Evolutionary conservation across 1,284 basidiomycete species (phyloP), one percentile per base, ranked within the genome.

Genomic region (Puccinia horiana): DNA sequence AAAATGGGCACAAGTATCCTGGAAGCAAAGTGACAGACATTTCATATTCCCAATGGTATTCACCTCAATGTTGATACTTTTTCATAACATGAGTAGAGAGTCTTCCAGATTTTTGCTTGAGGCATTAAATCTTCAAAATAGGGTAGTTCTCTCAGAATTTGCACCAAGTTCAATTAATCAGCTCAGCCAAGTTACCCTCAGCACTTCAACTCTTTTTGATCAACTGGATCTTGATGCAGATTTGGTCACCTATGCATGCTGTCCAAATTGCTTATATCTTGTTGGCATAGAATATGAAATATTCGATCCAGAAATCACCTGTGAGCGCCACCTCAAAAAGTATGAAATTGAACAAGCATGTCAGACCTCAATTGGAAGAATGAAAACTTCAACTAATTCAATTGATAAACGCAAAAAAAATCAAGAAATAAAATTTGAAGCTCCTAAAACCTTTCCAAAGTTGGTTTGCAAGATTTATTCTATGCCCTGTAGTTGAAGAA

Each of bases 401-500:
- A 52, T 52, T 52, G 49, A 52, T 52, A 52, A 52, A 52, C 49
- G 49, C 49, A 18, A 72, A 72, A 44, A 72, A 49, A 72, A 72
- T 32, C 69, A 72, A 72, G 69, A 72, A 32, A 52, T 29, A 44
- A 72, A 72, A 52, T 72, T 72, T 72, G 69, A 72, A 49, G 69
- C 69, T 49, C 6, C 1, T 26, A 72, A 72, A 32, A 42, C 54
- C 12, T 26, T 75, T 75, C 40, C 6, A 29, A 23, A 75, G 26
- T 42, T 75, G 73, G 73, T 37, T 75, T 12, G 73, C 32, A 35
- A 37, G 73, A 26, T 42, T 75, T 40, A 32, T 75, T 2, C 37
- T 75, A 29, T 26, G 32, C 14, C 73, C 73, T 75, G 73, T 32
- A 56, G 42, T 75, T n/a, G 54, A 61, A 18, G 73, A 75, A 16